Base-by-base conservation (phyloP, 1,139 yeast species). In the Geotrichum aggregatum region DNA sequence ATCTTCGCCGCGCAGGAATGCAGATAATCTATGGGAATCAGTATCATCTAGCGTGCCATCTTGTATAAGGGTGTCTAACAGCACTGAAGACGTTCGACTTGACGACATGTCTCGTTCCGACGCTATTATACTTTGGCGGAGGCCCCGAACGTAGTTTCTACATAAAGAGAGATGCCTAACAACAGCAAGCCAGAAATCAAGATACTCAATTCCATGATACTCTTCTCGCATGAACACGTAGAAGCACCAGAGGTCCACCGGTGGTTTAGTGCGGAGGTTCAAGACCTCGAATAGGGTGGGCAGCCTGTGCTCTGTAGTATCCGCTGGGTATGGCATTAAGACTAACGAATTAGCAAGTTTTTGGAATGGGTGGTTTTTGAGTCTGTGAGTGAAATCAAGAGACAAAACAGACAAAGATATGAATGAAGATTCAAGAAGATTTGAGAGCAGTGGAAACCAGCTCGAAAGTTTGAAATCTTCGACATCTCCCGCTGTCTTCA, bases 271-370 rank as follows among this genome's bases (percentile, higher is more conserved):
- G 60, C 83, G 82, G 63, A 91, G 81, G 58, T 91, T 86, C 52
- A 92, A 75, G 24, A 92, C 92, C 68, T 92, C 98, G 59, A 89
- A 89, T 42, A 92, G 73, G 0, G 96, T 88, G 0, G 98, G 98
- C 60, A 91, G 76, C 59, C 97, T 74, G 46, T 66, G 52, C 50
- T 55, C 31, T 13, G 34, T 24, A 5, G 44, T 10, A 16, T 41
- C 34, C 8, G 36, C n/a, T 16, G 18, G 35, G 38, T 11, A 21
- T 33, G 28, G 3, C 24, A 31, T 31, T 3, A 21, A 16, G 14
- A 16, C 18, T 13, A 18, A 19, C 28, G 8, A 24, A 24, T 24
- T 24, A 24, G 28, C 28, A n/a, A n/a, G n/a, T n/a, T n/a, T n/a
- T n/a, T 38, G 11, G 7, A 14, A 5, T 7, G 19, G 19, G 5